Evolutionary conservation across 108 stramenopile species (phyloP).

Genomic region (Aurantiochytrium sp.): DNA sequence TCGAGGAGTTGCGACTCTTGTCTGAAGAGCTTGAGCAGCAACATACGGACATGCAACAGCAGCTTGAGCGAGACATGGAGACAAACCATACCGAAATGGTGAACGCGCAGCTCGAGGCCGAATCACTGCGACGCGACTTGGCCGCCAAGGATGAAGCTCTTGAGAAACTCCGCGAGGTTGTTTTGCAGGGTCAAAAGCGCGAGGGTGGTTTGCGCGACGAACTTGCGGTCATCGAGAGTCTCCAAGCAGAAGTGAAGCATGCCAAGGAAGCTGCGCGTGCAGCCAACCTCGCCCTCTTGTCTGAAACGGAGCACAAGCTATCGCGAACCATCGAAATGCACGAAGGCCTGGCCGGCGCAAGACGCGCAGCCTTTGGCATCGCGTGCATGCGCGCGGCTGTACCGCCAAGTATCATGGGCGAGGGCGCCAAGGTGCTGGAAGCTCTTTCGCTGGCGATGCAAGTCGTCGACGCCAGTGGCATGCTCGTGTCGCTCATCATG

Average conservation of each 20-base stretch:
- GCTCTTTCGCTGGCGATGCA: neutral
- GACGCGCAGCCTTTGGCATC: neutral
- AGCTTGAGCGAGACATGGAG: neutral
- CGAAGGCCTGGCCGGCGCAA: neutral
- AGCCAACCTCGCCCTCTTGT: neutral
- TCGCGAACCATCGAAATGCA: neutral
- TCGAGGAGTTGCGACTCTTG: neutral
- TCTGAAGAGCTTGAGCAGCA: conserved; percentile 5
- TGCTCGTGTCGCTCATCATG: neutral
- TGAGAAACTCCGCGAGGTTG: neutral
- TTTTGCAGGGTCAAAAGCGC: neutral
- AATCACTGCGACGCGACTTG: neutral
- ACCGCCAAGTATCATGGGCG: neutral
- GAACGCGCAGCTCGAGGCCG: neutral
- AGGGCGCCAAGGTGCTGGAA: neutral
- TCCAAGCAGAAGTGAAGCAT: neutral
- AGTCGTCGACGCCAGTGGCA: neutral
- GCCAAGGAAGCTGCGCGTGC: neutral
- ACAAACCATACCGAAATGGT: neutral
- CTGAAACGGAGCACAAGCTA: neutral
- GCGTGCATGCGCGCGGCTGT: neutral
- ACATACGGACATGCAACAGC: neutral
- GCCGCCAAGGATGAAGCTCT: neutral
- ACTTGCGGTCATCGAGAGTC: neutral
- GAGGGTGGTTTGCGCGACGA: neutral